A percentile compares a stretch with the other conserved stretches of the same genome.
These are phyloP conservation scores for Boletus coccyginus DNA, from an alignment of 768 basidiomycete species.

Conservation along the genomic window DNA sequence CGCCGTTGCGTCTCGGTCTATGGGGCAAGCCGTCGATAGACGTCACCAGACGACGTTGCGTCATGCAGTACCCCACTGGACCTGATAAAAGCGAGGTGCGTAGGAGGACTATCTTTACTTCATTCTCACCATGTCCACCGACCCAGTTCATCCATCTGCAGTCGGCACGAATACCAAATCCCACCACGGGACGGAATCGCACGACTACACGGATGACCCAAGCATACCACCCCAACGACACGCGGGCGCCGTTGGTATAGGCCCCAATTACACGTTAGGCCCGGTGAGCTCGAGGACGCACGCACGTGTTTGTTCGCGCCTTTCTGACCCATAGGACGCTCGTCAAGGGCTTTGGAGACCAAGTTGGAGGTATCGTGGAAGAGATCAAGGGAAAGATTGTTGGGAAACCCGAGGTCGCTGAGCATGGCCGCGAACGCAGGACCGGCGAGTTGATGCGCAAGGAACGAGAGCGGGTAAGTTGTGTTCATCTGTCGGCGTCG, in stretches of 20 bases:
- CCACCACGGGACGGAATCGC: no score
- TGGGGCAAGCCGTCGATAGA: no score
- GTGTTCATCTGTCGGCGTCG: no score
- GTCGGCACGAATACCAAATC: constrained; percentile 12
- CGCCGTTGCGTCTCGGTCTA: no score
- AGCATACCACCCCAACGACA: constrained; percentile 39
- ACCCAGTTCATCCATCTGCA: constrained; percentile 19
- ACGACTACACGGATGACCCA: constrained; percentile 10
- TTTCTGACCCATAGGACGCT: not conserved
- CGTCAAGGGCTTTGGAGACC: constrained; percentile 32
- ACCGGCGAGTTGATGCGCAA: constrained; percentile 40
- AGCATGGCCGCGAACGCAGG: constrained; percentile 38
- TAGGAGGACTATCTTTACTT: not conserved
- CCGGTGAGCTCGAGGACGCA: constrained; percentile 22
- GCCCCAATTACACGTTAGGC: constrained; percentile 34
- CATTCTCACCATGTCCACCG: constrained; percentile 9
- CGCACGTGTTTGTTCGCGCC: no score
- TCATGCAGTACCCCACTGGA: no score
- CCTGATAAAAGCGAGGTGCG: not conserved
- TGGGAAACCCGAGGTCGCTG: constrained; percentile 34
- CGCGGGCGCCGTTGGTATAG: constrained; percentile 41
- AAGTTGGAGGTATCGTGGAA: constrained; percentile 37
- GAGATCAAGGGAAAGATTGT: constrained; percentile 40
- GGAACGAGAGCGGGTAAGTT: constrained; percentile 30
- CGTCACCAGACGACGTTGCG: no score